Percentiles rank a stretch among this genome's conserved stretches.
These are phyloP conservation scores for Neobulgaria alba DNA, from an alignment of 2,329 filamentous ascomycete species.

Conservation along the genomic window DNA sequence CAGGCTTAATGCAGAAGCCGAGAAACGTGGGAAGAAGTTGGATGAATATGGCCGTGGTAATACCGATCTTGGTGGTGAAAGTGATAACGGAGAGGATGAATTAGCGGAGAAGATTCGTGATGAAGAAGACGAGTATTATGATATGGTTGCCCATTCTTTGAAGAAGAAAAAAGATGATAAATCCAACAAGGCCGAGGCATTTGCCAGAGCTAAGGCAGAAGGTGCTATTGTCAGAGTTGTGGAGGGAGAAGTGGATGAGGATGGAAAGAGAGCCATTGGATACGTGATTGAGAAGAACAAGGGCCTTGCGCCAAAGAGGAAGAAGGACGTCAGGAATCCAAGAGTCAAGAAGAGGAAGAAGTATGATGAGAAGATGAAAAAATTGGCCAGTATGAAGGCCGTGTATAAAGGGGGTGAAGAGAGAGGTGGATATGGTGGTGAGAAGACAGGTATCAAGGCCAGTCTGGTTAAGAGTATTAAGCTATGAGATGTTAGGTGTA, in stretches of 20 bases:
- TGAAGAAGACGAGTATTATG: slow-evolving; percentile 72
- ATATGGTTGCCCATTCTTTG: slow-evolving; percentile 67
- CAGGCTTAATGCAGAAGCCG: slow-evolving; percentile 80
- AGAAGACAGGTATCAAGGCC: slow-evolving; percentile 91
- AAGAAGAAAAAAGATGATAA: slow-evolving; percentile 69
- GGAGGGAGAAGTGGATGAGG: slow-evolving; percentile 61
- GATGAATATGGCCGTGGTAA: slow-evolving; percentile 57
- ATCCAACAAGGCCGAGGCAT: slow-evolving; percentile 45
- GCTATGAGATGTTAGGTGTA: slow-evolving; percentile 46
- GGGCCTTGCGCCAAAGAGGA: slow-evolving; percentile 78
- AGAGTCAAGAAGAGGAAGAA: slow-evolving; percentile 97
- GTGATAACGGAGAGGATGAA: slow-evolving; percentile 30
- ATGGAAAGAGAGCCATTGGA: slow-evolving; percentile 86
- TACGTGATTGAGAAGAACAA: slow-evolving; percentile 98
- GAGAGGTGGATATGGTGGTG: slow-evolving; percentile 79
- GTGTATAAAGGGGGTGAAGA: slow-evolving; percentile 81
- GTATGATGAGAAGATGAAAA: slow-evolving; percentile 96
- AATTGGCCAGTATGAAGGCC: slow-evolving; percentile 77
- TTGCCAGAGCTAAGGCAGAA: slow-evolving; percentile 49
- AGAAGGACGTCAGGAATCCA: slow-evolving; percentile 91
- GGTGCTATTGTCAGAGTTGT: slow-evolving; percentile 56
- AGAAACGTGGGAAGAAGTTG: slow-evolving; percentile 65
- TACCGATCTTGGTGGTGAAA: slow-evolving; percentile 53
- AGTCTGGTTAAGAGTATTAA: slow-evolving; percentile 89
- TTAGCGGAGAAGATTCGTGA: slow-evolving; percentile 31